Percentiles rank a stretch among this genome's conserved stretches.
phyloP scores from a whole-genome alignment of 805 yeast species.

The Candida nanaspora region DNA sequence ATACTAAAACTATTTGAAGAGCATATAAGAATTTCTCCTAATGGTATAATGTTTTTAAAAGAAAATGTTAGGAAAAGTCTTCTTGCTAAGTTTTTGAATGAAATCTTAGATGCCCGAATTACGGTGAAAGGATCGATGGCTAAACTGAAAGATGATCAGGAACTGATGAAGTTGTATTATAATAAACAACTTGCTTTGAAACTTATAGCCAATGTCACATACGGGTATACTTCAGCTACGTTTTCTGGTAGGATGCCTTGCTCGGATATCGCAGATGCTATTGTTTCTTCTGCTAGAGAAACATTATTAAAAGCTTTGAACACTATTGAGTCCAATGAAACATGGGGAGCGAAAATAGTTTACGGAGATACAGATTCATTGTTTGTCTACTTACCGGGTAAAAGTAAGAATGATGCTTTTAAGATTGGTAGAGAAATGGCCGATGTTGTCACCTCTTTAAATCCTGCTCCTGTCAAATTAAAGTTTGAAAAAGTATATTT shows the following conservation, averaged over 20 bases:
- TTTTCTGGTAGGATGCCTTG: constrained; percentile 98
- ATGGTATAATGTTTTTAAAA: constrained; percentile 76
- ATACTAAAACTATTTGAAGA: constrained; percentile 44
- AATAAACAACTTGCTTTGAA: constrained; percentile 83
- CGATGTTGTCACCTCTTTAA: constrained; percentile 45
- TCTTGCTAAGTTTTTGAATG: constrained; percentile 77
- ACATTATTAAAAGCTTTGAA: constrained; percentile 65
- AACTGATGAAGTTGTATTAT: constrained; percentile 50
- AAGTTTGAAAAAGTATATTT: constrained; percentile 92
- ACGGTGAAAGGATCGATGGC: constrained; percentile 74
- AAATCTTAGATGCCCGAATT: constrained; percentile 71
- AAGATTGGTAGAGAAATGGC: constrained; percentile 68
- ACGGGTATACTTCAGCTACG: constrained; percentile 92
- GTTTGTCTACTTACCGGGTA: constrained; percentile 86
- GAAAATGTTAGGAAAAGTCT: constrained; percentile 59
- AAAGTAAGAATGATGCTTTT: constrained; percentile 71
- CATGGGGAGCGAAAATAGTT: constrained; percentile 87
- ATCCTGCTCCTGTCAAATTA: constrained; percentile 76
- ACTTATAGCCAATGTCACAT: constrained; percentile 88
- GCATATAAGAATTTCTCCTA: constrained; percentile 69
- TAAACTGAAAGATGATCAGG: constrained; percentile 37
- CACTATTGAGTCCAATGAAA: constrained; percentile 47
- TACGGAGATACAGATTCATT: constrained; percentile 96
- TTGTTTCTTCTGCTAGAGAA: constrained; percentile 88
- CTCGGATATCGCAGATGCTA: constrained; percentile 89